Base-by-base conservation (phyloP, 176 grass and related monocot species). In the Carex pumila region DNA sequence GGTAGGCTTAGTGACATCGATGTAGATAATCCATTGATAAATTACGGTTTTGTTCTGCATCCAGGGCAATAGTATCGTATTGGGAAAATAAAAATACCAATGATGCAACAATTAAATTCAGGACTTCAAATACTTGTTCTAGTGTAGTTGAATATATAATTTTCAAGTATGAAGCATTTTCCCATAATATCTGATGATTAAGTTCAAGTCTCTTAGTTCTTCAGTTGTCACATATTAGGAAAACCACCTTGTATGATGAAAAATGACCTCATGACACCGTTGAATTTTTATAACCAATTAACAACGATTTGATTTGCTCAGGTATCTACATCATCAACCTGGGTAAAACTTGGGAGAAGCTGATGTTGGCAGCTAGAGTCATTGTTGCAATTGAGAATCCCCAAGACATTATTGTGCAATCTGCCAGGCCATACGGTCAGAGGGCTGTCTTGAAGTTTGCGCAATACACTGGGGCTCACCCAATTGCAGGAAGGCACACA, bases 301-400 rank as follows among this genome's bases (percentile, higher is more conserved):
- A 13, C 14, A 17, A n/a, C n/a, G 17, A 30, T 62, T 57, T 87
- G 50, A 65, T 43, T 77, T 45, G 59, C 25, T 21, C 78, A 97
- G 94, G 92, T 61, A 92, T 97, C 87, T 94, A 88, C 85, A 94
- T 97, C 63, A 97, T 97, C 63, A 97, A 94, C 34, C 84, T 97
- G 62, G 91, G 91, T 21, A 97, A 90, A 84, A 94, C 94, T 30
- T 97, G 94, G 94, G 94, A 97, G 58, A 97, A 97, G 83, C 90
- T 97, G 55, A 85, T 89, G 87, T 89, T 94, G 21, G 94, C 94
- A 2, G 94, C 94, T 1, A 89, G 92, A 65, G 94, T 97, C 47
- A 97, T 97, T 2, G 94, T 94, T 17, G 92, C 91, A 70, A 92
- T 97, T 17, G 94, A 97, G 89, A 97, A 97, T 79, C 94, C 94